A percentile compares a stretch with the other conserved stretches of the same genome.
Evolutionary conservation across 2,329 filamentous ascomycete species (phyloP).

Genomic region (Dichotomopilus funicola): DNA sequence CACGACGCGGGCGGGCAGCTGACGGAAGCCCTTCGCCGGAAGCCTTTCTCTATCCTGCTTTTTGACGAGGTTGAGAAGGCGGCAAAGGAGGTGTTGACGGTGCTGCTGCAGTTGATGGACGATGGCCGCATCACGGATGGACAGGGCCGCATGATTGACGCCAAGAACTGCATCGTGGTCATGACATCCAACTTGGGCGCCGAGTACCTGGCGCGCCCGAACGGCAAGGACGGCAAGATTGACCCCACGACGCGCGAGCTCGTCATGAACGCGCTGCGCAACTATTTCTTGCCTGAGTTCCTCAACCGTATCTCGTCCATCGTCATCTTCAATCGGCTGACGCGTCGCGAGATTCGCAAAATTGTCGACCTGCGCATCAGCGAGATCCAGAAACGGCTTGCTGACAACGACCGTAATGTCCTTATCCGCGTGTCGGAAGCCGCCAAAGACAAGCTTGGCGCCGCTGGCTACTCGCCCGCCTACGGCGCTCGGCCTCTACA

Average conservation of each 20-base stretch:
- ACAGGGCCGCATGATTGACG: slow-evolving; percentile 90
- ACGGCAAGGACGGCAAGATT: slow-evolving; percentile 73
- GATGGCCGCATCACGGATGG: slow-evolving; percentile 97
- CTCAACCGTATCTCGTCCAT: slow-evolving; percentile 94
- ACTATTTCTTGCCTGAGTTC: slow-evolving; percentile 98
- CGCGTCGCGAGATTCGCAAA: slow-evolving; percentile 79
- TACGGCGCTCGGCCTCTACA: slow-evolving; percentile 88
- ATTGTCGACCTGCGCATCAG: slow-evolving; percentile 85
- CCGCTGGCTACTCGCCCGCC: slow-evolving; percentile 86
- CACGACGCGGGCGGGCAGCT: slow-evolving; percentile 94
- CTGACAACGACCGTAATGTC: slow-evolving; percentile 78
- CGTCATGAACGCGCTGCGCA: slow-evolving; percentile 83
- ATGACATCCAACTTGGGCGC: slow-evolving; percentile 98
- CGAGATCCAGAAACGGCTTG: slow-evolving; percentile 90
- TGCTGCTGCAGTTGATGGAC: slow-evolving; percentile 98
- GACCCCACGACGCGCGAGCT: slow-evolving; percentile 80
- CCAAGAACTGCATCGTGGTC: slow-evolving; percentile 97
- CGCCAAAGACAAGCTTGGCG: slow-evolving; percentile 88
- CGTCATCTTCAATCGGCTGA: slow-evolving; percentile 98
- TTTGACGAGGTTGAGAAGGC: slow-evolving; percentile 99
- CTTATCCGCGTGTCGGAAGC: slow-evolving; percentile 73
- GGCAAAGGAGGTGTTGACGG: slow-evolving; percentile 93
- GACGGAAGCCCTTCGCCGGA: slow-evolving; percentile 86
- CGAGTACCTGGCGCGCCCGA: slow-evolving; percentile 79
- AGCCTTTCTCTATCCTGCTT: slow-evolving; percentile 93